These are phyloP conservation scores for Vaccinium darrowii DNA, from an alignment of 148 eudicot genomes.

Conservation along the genomic window DNA sequence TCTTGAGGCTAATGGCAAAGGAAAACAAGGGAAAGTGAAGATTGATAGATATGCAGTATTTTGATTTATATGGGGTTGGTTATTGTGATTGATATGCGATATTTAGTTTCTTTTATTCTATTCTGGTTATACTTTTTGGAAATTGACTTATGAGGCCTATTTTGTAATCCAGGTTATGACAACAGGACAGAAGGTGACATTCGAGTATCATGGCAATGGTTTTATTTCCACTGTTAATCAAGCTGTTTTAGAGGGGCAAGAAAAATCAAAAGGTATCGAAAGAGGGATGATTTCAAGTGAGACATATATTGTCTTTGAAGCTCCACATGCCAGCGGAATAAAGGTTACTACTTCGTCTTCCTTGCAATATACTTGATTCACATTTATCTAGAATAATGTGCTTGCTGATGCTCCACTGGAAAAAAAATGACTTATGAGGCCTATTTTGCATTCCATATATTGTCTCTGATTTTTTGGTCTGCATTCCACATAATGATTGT, in stretches of 20 bases:
- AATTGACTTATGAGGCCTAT: conserved; percentile 9
- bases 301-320: conserved; percentile 85
- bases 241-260: conserved; percentile 71
- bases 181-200: conserved; percentile 73
- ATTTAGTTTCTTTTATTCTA: not conserved
- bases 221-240: conserved; percentile 75
- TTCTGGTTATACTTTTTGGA: conserved; percentile 11
- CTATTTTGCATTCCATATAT: too few relatives aligned
- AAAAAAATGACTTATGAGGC: too few relatives aligned
- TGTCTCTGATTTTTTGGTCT: too few relatives aligned
- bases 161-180: conserved; percentile 74
- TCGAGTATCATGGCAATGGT: conserved; percentile 82
- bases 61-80: not conserved
- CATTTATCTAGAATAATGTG: not conserved
- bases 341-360: conserved; percentile 40
- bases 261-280: conserved; percentile 48
- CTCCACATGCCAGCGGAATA: conserved; percentile 83
- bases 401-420: not conserved
- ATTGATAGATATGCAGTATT: not conserved
- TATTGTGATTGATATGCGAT: not conserved
- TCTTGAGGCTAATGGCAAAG: not conserved
- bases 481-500: too few relatives aligned
- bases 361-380: conserved; percentile 8
- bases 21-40: not conserved
- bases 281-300: conserved; percentile 81